A percentile compares a stretch with the other conserved stretches of the same genome.
Evolutionary conservation across 441 rosid genomes (phyloP).

Genomic region (Pelargonium exstipulatum): DNA sequence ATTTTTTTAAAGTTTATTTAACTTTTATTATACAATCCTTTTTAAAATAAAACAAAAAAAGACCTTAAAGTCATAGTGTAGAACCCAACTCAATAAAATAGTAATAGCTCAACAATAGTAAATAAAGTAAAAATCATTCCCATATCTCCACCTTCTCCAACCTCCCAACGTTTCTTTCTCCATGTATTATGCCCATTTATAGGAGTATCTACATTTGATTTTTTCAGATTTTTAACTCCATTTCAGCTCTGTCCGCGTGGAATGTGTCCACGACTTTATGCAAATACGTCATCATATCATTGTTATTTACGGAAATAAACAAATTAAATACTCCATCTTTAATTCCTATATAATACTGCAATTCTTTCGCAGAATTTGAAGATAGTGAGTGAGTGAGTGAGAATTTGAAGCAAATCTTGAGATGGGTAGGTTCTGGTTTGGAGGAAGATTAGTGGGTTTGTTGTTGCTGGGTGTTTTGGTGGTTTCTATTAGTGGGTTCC

Average conservation of each 20-base stretch:
- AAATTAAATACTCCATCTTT: too few relatives aligned
- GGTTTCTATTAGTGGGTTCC: conserved; percentile 35
- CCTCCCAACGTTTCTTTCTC: neutral
- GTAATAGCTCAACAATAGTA: too few relatives aligned
- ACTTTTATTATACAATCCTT: too few relatives aligned
- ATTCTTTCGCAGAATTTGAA: neutral
- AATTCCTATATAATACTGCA: too few relatives aligned
- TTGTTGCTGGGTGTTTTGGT: conserved; percentile 18
- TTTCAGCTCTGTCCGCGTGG: neutral
- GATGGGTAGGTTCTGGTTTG: conserved; percentile 27
- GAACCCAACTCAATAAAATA: too few relatives aligned
- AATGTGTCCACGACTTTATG: neutral
- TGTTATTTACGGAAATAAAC: too few relatives aligned
- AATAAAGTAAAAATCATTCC: too few relatives aligned
- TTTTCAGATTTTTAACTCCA: neutral
- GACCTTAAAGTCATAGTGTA: too few relatives aligned
- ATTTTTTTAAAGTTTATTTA: too few relatives aligned
- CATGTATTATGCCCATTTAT: neutral
- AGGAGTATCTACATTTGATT: neutral
- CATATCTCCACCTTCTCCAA: neutral
- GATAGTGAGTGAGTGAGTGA: neutral
- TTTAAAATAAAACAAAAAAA: too few relatives aligned
- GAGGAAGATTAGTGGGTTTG: conserved; percentile 21
- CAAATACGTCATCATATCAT: too few relatives aligned
- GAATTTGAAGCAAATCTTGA: neutral